Conservation (phyloP, 345 rosid species). For the Sonneratia caseolaris region DNA sequence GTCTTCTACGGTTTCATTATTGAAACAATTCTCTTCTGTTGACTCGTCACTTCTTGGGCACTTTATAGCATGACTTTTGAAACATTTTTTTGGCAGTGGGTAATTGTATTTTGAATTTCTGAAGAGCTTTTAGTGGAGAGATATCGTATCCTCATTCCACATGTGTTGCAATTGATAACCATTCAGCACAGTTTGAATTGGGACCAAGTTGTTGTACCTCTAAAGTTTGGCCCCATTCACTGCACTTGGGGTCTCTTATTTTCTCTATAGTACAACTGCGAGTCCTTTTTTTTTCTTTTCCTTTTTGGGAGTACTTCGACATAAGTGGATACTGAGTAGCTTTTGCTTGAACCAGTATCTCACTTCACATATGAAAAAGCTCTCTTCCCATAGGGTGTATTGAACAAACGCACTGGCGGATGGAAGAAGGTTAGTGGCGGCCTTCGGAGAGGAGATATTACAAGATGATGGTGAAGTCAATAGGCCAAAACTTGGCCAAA, state of each 20-base stretch:
- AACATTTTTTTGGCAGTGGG: neutral
- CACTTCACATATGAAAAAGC: neutral
- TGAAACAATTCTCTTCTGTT: neutral
- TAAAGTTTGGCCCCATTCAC: neutral
- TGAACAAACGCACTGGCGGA: constrained; percentile 54
- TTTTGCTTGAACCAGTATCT: neutral
- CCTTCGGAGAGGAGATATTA: constrained; percentile 53
- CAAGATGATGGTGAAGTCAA: constrained; percentile 53
- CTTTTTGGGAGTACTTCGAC: neutral
- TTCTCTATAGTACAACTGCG: no score
- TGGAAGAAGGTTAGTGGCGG: constrained; percentile 47
- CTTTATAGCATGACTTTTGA: neutral
- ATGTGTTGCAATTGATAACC: neutral
- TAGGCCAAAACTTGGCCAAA: constrained; percentile 61
- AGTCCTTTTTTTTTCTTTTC: neutral
- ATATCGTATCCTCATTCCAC: neutral
- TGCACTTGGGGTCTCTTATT: no score
- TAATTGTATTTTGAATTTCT: neutral
- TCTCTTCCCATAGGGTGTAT: constrained; percentile 35
- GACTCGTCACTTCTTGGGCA: neutral
- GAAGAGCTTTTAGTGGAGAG: neutral
- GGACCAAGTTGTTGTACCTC: neutral
- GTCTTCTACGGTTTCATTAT: neutral
- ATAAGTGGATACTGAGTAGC: neutral
- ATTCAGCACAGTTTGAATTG: neutral